These are phyloP conservation scores for Fraxinus sp. DNA, from an alignment of 305 asterid species.

Conservation along the genomic window DNA sequence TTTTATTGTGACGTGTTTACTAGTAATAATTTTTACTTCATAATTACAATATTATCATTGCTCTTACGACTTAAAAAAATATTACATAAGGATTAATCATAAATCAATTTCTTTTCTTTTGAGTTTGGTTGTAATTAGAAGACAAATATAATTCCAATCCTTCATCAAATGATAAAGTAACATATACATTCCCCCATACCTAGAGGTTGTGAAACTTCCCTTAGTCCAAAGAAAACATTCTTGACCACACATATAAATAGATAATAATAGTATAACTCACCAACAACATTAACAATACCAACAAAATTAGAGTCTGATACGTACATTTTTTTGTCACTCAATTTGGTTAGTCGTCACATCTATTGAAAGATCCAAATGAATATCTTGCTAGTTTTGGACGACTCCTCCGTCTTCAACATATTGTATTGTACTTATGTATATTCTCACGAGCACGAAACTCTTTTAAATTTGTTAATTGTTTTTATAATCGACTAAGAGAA, in stretches of 20 bases:
- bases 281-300: background rate
- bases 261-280: too few species aligned
- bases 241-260: background rate
- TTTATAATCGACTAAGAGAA: background rate
- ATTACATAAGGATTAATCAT: too few species aligned
- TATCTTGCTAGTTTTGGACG: background rate
- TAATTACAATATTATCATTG: too few species aligned
- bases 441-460: background rate
- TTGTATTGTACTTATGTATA: background rate
- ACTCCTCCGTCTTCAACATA: background rate
- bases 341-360: background rate
- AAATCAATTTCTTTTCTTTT: too few species aligned
- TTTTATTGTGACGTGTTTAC: too few species aligned
- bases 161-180: too few species aligned
- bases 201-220: background rate
- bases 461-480: background rate
- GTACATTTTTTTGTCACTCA: background rate
- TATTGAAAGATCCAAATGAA: background rate
- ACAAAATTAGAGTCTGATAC: too few species aligned
- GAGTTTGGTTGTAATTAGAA: too few species aligned
- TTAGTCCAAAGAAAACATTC: background rate
- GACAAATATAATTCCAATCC: too few species aligned
- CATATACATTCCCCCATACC: background rate
- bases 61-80: too few species aligned
- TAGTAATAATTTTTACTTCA: too few species aligned